Evolutionary conservation across 192 early-diverging fungal species (phyloP), one percentile per base, ranked within the genome.

Genomic region (Coemansia sp.): DNA sequence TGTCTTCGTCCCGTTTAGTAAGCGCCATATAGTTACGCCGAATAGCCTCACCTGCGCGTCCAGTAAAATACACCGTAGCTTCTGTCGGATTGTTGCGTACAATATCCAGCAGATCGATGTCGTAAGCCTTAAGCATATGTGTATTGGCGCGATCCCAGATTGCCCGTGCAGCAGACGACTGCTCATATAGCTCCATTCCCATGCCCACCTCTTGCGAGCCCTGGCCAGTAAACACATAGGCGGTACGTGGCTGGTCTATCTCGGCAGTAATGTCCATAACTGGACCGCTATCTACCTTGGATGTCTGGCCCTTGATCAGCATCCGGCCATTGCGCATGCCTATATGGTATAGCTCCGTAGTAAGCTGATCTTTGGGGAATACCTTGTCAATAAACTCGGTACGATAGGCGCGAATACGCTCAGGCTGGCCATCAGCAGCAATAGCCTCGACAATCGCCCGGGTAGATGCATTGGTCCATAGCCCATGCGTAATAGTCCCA

Each of bases 151-250:
- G 84, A 64, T 97, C 90, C 94, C 94, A 97, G 60, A 95, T 81
- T 14, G 80, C 82, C 53, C 83, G 85, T 31, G 94, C 93, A 51
- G 91, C 83, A 18, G 83, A 63, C 2, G 91, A 93, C 46, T 85
- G 80, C 30, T 79, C 78, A 64, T 95, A 97, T 15, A 97, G 81
- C 40, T 86, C 85, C 94, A 97, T 97, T 55, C 94, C 94, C 94
- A 97, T 94, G 53, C 91, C 92, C 28, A 85, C 81, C 68, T 93
- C 88, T 67, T 97, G 94, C 58, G 93, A 92, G 55, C 94, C 94
- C 60, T 97, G 94, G 40, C 94, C 94, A 38, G 94, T 97, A 64
- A 97, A 97, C n/a, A 97, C 87, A 48, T 93, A 97, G 16, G 91
- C 86, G 23, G 91, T 94, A 41, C 76, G 76, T 30, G 91, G 86